Base-by-base conservation (phyloP, 148 eudicot species). In the Silene uniflora region DNA sequence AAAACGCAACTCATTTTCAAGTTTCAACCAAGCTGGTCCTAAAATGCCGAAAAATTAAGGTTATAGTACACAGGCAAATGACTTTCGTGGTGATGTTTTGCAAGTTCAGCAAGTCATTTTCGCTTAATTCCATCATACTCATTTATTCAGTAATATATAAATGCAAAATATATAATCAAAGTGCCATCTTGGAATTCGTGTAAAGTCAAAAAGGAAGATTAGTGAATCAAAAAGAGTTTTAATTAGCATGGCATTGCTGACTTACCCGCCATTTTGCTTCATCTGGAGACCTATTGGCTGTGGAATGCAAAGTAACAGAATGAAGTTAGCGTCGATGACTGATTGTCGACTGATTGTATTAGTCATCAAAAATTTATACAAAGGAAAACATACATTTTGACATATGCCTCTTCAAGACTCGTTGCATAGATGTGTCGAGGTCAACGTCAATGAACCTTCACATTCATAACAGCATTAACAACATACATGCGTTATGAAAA, bases 181-280 rank as follows among this genome's bases (percentile, higher is more conserved):
- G 8, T 39, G 32, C 32, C 3, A 39, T 39, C 44, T 29, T 29
- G 32, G 3, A 39, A 39, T 3, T 3, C 8, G 10, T 39, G 44
- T 39, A 39, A 6, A 39, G 10, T 39, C 8, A 39, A 39, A 39
- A 39, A 39, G 32, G 44, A 39, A 39, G 44, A 39, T 39, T 3
- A 39, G 44, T 10, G 18, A 52, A 52, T 4, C 17, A 4, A 52
- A 52, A 13, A 52, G 18, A 49, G 56, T 52, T 52, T 52, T 52
- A 3, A 2, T 39, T 39, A 39, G 18, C 14, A 67, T 29, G 61
- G 3, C n/a, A 69, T 52, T 18, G 21, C 29, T 67, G 74, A 49
- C 87, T 83, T 91, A 94, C 98, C 91, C 99, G 88, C 92, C 90
- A 86, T 81, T 91, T 89, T 55, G 99, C 97, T 63, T 82, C 89